Base-by-base conservation (phyloP, 805 yeast genomes). In the Ogataea wickerhamii region DNA sequence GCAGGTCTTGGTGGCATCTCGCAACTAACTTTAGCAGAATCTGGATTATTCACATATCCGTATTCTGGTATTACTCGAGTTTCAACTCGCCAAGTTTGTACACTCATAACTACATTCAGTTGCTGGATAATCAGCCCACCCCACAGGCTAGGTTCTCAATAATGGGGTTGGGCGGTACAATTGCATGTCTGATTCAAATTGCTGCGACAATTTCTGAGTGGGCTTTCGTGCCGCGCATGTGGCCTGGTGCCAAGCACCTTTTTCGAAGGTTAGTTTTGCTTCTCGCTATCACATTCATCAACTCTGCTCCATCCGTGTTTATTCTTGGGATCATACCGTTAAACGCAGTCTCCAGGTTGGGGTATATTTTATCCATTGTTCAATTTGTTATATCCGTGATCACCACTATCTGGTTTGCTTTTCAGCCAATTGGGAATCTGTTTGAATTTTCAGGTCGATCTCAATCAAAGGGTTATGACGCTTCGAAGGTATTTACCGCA, bases 61-160 rank as follows among this genome's bases (percentile, higher is more conserved):
- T 68, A 52, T 74, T 70, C 51, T 74, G 80, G 80, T 74, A 67
- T 45, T 72, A 62, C 43, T 69, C 76, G 4, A 63, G 72, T 40
- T 70, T 71, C 46, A 74, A 74, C 44, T 66, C 78, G 0, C 75
- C 77, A 1, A 58, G 73, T 4, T 48, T 74, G 5, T 74, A 72
- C 53, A 74, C 79, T 6, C 54, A 52, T 18, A 48, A 68, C 29
- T 73, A 71, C 43, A 37, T 45, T 23, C 73, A 66, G 38, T 37
- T 64, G 23, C 28, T 67, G 24, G 61, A 73, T 47, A 71, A 70
- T 36, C 66, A 59, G 23, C 78, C 78, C 3, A 65, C 72, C 3
- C 49, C 63, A 1, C 77, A 72, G 42, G 63, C 70, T 0, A 63
- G 61, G 32, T 61, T 66, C 54, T 58, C 78, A 0, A 61, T 66